These are phyloP conservation scores for Geosmithia putterillii DNA, from an alignment of 2,329 filamentous ascomycete genomes.

Conservation along the genomic window DNA sequence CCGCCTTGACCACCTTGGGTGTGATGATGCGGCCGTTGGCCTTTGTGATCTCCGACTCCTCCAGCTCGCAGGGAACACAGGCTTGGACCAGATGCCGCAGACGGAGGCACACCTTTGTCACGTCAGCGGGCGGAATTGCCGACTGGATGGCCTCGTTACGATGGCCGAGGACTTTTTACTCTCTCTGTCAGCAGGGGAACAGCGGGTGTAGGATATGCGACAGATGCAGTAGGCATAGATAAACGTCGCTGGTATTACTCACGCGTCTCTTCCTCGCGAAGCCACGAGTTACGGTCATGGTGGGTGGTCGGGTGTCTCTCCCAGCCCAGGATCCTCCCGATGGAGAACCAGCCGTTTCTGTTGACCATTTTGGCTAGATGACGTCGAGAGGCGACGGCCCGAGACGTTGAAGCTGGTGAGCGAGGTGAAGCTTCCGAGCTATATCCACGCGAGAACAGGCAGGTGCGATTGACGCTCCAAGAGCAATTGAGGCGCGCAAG, in stretches of 20 bases:
- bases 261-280: constrained; percentile 32
- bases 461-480: not conserved
- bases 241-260: constrained; percentile 10
- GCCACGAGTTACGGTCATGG: constrained; percentile 17
- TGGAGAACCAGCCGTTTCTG: not conserved
- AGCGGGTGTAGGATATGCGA: too few relatives aligned
- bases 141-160: constrained; percentile 46
- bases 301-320: constrained; percentile 7
- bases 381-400: too few relatives aligned
- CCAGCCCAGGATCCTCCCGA: constrained; percentile 16
- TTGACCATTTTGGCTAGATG: not conserved
- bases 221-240: too few relatives aligned
- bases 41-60: constrained; percentile 59
- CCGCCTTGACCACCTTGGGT: constrained; percentile 62
- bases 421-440: not conserved
- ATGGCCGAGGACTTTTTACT: constrained; percentile 48
- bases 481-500: not conserved
- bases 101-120: constrained; percentile 81
- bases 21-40: constrained; percentile 84
- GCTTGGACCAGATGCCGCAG: constrained; percentile 85
- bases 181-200: too few relatives aligned
- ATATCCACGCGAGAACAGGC: too few relatives aligned
- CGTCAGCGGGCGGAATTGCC: constrained; percentile 62
- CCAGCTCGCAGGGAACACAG: constrained; percentile 81
- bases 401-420: too few relatives aligned